Evolutionary conservation across 116 monocot genomes (phyloP), one percentile per base, ranked within the genome.

Genomic region (Thalassia testudinum): DNA sequence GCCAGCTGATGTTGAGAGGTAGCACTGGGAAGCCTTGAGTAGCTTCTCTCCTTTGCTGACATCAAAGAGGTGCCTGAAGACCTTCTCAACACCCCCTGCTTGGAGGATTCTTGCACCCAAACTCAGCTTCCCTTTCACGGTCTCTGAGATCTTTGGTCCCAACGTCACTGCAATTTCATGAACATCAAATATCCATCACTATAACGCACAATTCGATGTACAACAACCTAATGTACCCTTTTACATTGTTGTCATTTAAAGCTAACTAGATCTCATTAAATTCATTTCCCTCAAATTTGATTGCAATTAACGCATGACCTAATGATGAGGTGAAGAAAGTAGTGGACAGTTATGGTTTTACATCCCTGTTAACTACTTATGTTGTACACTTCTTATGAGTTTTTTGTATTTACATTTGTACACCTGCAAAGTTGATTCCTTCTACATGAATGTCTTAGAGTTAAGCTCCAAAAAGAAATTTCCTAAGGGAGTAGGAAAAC

Each of bases 1-100:
- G 47, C 92, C 92, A 20, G 82, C 71, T 0, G 86, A 77, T 5
- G 86, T 92, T 22, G 81, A 92, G 22, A 92, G 50, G 62, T 74
- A 75, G 27, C 92, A 92, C 49, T 72, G 82, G 45, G 57, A 82
- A 17, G 86, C 86, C 67, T 86, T 85, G 37, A 82, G 50, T 29
- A 86, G 62, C 66, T 68, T 92, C 66, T 92, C 92, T n/a, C 72
- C 76, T 62, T 86, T 70, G 4, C 37, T 58, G 11, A 75, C 40
- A 7, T 56, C 30, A 47, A 92, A 92, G 10, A 70, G 69, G 67
- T 62, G 68, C 50, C 69, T 79, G 70, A 86, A 85, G 11, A 75
- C 76, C 54, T 59, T 79, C 48, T 75, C 72, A 7, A 82, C 30
- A 20, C 82, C 86, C 42, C 92, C 79, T 24, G 86, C 79, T 59